Evolutionary conservation across 176 grass and related monocot species (phyloP).

Genomic region (Eleusine coracana): DNA sequence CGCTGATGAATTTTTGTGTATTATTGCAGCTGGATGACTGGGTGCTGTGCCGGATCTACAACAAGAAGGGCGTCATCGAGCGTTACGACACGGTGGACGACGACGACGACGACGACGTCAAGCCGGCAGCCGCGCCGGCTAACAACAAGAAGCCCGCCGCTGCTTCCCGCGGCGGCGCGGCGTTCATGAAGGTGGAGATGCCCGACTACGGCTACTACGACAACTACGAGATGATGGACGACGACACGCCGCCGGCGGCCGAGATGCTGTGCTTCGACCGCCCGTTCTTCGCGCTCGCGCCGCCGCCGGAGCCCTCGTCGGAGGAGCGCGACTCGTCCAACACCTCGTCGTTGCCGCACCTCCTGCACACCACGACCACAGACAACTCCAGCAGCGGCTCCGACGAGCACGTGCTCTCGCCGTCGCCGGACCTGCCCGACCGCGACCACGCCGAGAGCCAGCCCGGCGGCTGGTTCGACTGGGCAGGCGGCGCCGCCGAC

Average conservation of each 20-base stretch:
- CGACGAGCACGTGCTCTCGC: conserved; percentile 73
- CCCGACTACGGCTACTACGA: conserved; percentile 47
- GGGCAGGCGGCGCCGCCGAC: conserved; percentile 15
- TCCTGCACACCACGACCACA: conserved; percentile 1
- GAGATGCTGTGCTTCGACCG: conserved; percentile 69
- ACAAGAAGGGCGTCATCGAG: conserved; percentile 87
- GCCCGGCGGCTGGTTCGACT: conserved; percentile 15
- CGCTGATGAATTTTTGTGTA: neutral
- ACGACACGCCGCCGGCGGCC: neutral
- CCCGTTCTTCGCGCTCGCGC: neutral
- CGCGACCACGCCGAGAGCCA: conserved; percentile 72
- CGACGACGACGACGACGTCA: conserved; percentile 36
- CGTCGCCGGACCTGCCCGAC: conserved; percentile 70
- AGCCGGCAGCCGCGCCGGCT: conserved; percentile 26
- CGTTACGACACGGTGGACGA: conserved; percentile 47
- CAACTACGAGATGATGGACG: neutral
- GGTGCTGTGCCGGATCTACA: conserved; percentile 95
- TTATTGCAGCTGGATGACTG: conserved; percentile 77
- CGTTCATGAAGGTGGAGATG: conserved; percentile 58
- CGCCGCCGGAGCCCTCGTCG: neutral
- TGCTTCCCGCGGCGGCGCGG: neutral
- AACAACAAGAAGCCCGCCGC: neutral
- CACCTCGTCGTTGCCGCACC: conserved; percentile 38
- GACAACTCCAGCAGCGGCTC: conserved; percentile 72
- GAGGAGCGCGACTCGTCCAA: neutral